Evolutionary conservation across 305 asterid genomes (phyloP).

Genomic region (Plantago lanceolata): DNA sequence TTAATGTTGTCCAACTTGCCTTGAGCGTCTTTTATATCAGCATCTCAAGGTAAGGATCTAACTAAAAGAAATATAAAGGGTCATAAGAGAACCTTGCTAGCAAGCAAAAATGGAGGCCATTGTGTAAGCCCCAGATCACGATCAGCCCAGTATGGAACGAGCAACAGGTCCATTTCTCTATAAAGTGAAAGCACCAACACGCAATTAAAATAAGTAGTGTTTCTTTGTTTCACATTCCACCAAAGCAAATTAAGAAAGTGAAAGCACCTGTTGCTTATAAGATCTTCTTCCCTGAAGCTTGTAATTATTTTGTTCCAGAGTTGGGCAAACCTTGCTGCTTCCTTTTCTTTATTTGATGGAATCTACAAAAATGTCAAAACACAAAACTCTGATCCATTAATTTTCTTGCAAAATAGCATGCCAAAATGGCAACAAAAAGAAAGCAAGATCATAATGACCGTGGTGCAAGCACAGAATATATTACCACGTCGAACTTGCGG

Average conservation of each 20-base stretch:
- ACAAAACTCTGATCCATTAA: slow-evolving; percentile 17
- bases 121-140: slow-evolving; percentile 87
- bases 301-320: slow-evolving; percentile 94
- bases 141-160: slow-evolving; percentile 99
- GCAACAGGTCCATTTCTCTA: slow-evolving; percentile 98
- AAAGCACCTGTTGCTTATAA: slow-evolving; percentile 70
- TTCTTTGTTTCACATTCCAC: not conserved
- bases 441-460: not conserved
- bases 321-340: slow-evolving; percentile 98
- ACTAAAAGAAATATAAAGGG: slow-evolving; percentile 16
- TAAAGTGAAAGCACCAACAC: slow-evolving; percentile 25
- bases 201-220: slow-evolving; percentile 20
- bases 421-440: slow-evolving; percentile 22
- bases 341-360: slow-evolving; percentile 77
- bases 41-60: slow-evolving; percentile 16
- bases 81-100: slow-evolving; percentile 77
- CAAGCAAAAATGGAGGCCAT: slow-evolving; percentile 99
- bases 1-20: too few species aligned
- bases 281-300: slow-evolving; percentile 99
- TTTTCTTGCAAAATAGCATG: slow-evolving; percentile 13
- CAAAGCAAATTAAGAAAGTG: slow-evolving; percentile 20
- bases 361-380: slow-evolving; percentile 43
- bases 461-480: not conserved
- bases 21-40: not conserved
- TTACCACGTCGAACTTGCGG: slow-evolving; percentile 74